Conservation (phyloP, 2,329 filamentous ascomycete genomes). For the Cryphonectria japonica region DNA sequence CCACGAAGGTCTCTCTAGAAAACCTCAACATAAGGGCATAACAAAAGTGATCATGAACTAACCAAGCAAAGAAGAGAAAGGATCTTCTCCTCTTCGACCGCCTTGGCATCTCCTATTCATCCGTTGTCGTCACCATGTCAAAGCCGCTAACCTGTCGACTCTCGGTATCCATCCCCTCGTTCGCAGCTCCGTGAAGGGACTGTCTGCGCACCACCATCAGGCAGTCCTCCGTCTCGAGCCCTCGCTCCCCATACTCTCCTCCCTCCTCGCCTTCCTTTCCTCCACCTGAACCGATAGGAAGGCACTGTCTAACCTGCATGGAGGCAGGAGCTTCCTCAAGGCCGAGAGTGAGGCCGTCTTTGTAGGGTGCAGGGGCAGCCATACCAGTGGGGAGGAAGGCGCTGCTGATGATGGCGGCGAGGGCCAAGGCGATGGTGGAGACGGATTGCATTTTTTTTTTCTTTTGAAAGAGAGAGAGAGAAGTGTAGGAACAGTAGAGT, state of each 20-base stretch:
- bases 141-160: not conserved
- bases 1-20: not conserved
- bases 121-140: not conserved
- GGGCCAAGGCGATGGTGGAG: slow-evolving; percentile 8
- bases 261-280: not conserved
- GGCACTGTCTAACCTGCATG: not conserved
- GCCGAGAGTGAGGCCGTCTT: not conserved
- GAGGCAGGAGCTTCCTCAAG: not conserved
- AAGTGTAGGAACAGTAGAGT: not conserved
- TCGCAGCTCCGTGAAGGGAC: not conserved
- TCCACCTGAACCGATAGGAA: not conserved
- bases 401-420: slow-evolving; percentile 2
- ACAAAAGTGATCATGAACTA: not conserved
- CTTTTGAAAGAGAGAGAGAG: too few relatives aligned
- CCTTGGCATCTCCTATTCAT: not conserved
- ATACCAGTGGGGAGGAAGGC: not conserved
- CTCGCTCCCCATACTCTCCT: not conserved
- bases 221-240: not conserved
- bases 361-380: slow-evolving; percentile 6
- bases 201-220: not conserved
- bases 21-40: not conserved
- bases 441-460: not conserved
- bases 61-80: not conserved
- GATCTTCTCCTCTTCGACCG: not conserved
- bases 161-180: not conserved